These are phyloP conservation scores for Isatis lusitanica DNA, from an alignment of 441 rosid genomes.

Conservation along the genomic window DNA sequence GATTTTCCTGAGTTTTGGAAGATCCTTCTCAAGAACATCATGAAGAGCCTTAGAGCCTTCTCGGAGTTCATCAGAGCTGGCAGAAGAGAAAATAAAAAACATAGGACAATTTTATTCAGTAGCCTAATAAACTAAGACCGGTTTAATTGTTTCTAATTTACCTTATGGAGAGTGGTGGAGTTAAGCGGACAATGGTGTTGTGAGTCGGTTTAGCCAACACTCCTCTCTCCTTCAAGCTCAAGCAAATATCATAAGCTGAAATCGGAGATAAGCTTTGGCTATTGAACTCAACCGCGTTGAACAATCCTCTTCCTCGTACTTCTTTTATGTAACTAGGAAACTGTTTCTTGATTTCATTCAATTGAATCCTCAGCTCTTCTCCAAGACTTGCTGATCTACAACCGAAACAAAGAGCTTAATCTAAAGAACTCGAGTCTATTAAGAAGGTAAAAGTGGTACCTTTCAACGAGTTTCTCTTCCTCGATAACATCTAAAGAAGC, in stretches of 20 bases:
- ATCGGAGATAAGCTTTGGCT: conserved; percentile 56
- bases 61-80: conserved; percentile 71
- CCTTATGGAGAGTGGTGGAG: conserved; percentile 95
- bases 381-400: conserved; percentile 73
- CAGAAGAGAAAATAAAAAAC: conserved; percentile 15
- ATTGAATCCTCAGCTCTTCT: conserved; percentile 60
- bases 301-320: conserved; percentile 91
- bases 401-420: not conserved
- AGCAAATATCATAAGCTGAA: conserved; percentile 89
- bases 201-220: conserved; percentile 94
- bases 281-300: conserved; percentile 83
- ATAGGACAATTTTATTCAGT: not conserved
- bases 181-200: conserved; percentile 79
- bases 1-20: conserved; percentile 50
- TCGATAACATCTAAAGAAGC: conserved; percentile 77
- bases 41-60: conserved; percentile 71
- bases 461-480: conserved; percentile 77
- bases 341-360: conserved; percentile 54
- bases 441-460: conserved; percentile 40
- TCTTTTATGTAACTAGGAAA: conserved; percentile 81
- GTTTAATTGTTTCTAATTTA: conserved; percentile 25
- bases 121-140: not conserved
- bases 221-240: conserved; percentile 90
- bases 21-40: conserved; percentile 77
- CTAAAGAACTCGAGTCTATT: not conserved